phyloP scores from a whole-genome alignment of 164 flowering plant species.

The Tinospora cordifolia region DNA sequence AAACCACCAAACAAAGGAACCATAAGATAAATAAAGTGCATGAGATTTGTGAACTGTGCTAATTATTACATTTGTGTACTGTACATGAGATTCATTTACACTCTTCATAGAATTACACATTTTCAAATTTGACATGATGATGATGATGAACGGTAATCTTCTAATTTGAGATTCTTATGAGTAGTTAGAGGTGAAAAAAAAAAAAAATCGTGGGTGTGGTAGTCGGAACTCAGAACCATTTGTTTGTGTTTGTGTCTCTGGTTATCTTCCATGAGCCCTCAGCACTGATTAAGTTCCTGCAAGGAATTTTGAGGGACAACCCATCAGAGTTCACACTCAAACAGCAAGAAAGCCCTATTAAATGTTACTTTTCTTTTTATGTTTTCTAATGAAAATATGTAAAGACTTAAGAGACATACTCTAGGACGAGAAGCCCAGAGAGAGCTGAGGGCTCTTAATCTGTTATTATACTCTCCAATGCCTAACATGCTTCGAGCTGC shows the following conservation, averaged over 20 bases:
- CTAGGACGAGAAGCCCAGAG: slow-evolving; percentile 90
- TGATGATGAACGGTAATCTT: neutral
- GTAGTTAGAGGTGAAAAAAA: slow-evolving; percentile 42
- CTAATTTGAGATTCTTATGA: slow-evolving; percentile 20
- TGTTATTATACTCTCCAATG: slow-evolving; percentile 79
- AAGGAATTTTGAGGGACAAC: neutral
- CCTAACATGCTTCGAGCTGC: slow-evolving; percentile 83
- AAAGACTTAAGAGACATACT: no score
- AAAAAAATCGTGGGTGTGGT: slow-evolving; percentile 54
- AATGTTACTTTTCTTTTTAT: no score
- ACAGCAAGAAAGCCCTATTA: no score
- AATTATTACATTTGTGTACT: neutral
- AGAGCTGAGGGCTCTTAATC: slow-evolving; percentile 85
- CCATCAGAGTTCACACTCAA: neutral
- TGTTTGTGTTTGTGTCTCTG: no score
- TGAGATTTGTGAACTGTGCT: no score
- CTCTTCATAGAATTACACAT: neutral
- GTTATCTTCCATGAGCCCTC: slow-evolving; percentile 65
- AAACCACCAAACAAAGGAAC: no score
- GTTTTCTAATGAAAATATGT: no score
- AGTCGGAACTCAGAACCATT: slow-evolving; percentile 67
- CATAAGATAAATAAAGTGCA: no score
- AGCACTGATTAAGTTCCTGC: slow-evolving; percentile 51
- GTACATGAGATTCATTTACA: slow-evolving; percentile 2
- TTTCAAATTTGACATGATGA: neutral